Percentiles rank a stretch among this genome's conserved stretches.
Evolutionary conservation across 73 alveolate species (phyloP).

Genomic region (Tetrahymena malaccensis): DNA sequence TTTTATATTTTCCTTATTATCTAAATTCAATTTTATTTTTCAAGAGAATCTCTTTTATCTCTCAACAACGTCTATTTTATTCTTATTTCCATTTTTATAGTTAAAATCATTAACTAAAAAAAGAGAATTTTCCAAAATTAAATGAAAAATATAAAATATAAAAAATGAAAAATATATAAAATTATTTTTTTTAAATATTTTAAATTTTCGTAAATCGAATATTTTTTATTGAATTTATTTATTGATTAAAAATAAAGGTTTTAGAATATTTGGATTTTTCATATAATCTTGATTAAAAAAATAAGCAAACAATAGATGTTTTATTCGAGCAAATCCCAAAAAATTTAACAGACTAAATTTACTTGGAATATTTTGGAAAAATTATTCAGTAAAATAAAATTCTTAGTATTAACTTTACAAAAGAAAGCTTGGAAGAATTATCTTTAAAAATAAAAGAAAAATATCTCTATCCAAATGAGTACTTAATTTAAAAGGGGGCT

Average conservation of each 20-base stretch:
- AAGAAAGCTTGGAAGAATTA: not conserved
- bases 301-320: not conserved
- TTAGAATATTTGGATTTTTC: not conserved
- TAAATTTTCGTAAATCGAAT: no score
- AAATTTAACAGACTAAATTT: not conserved
- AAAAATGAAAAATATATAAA: no score
- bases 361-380: not conserved
- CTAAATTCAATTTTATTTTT: no score
- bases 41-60: no score
- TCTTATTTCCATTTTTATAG: no score
- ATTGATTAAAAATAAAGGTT: not conserved
- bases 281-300: not conserved
- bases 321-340: not conserved
- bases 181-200: no score
- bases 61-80: no score
- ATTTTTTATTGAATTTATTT: no score
- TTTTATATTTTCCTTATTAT: no score
- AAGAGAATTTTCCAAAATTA: no score
- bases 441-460: not conserved
- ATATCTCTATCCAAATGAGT: not conserved
- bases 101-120: no score
- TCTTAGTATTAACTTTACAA: not conserved
- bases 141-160: no score
- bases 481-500: not conserved
- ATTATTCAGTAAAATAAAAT: not conserved